Conservation (phyloP, 306 rosid genomes). For the Cicer cuneatum region DNA sequence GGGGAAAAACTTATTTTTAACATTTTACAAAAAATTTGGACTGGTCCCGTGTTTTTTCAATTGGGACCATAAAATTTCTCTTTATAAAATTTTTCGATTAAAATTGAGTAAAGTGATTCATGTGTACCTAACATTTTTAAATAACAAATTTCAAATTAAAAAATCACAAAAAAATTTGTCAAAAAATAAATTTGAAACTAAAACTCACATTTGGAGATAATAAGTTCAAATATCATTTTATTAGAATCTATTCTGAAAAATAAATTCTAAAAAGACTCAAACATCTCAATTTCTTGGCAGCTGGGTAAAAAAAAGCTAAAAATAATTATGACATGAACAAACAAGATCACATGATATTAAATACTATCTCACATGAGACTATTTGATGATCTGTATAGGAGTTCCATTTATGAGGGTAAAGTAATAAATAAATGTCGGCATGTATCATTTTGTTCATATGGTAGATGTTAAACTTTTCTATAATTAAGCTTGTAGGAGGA, state of each 20-base stretch:
- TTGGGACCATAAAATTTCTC: no score
- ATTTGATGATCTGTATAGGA: background rate
- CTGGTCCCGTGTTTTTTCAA: no score
- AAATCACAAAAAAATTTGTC: no score
- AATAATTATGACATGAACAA: background rate
- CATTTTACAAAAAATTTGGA: no score
- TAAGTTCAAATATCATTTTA: background rate
- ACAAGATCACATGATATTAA: slow-evolving; percentile 22
- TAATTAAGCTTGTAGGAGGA: slow-evolving; percentile 10
- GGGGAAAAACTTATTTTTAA: no score
- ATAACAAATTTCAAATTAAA: no score
- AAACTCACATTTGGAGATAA: background rate
- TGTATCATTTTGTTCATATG: background rate
- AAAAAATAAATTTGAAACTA: no score
- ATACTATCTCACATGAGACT: slow-evolving; percentile 10
- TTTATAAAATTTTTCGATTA: no score
- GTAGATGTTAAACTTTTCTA: background rate
- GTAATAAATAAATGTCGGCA: slow-evolving; percentile 10
- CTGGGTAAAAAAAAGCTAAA: background rate
- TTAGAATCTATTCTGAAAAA: background rate
- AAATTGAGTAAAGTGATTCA: no score
- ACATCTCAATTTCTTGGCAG: background rate
- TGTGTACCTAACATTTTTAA: no score
- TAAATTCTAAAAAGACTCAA: background rate
- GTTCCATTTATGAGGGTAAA: background rate